Base-by-base conservation (phyloP, 257 asterid species). In the Solanum corneliomulleri region DNA sequence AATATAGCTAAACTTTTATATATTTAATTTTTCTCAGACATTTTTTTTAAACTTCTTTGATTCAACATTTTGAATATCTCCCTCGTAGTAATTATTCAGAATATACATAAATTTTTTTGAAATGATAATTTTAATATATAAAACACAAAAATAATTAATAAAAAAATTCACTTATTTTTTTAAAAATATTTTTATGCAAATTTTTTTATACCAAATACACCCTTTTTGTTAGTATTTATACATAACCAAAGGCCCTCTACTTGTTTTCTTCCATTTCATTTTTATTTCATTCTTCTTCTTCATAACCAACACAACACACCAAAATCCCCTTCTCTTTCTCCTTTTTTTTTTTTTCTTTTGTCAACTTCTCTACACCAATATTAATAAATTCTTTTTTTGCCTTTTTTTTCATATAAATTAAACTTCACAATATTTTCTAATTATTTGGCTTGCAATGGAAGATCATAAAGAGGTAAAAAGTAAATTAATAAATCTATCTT, bases 401-500 rank as follows among this genome's bases (percentile, higher is more conserved):
- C 62, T 6, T 6, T 11, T 78, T n/a, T 27, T 45, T 1, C 42
- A 45, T 78, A 78, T 45, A 25, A 14, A 16, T 9, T 20, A 25
- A 45, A 45, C 11, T 45, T 78, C 15, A 78, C 6, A 78, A 16
- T 78, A 15, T 4, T 45, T 45, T 25, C 41, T 5, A 45, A 9
- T n/a, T 64, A 47, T 31, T 78, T 7, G 16, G 25, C 25, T 45
- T 14, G 45, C 83, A 85, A 89, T 89, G 91, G 91, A 89, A 52
- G 49, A 88, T 56, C 69, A 25, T 31, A 89, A 87, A 84, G 91
- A 89, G 91, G 91, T 89, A 84, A 89, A 74, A 75, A 35, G 80
- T 25, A 27, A 29, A 9, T 13, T 75, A 2, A 56, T 18, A 56
- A 52, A 9, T 35, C 13, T 62, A 6, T n/a, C 13, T 76, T n/a